Conservation (phyloP, 1,284 basidiomycete genomes). For the Trametes versicolor region DNA sequence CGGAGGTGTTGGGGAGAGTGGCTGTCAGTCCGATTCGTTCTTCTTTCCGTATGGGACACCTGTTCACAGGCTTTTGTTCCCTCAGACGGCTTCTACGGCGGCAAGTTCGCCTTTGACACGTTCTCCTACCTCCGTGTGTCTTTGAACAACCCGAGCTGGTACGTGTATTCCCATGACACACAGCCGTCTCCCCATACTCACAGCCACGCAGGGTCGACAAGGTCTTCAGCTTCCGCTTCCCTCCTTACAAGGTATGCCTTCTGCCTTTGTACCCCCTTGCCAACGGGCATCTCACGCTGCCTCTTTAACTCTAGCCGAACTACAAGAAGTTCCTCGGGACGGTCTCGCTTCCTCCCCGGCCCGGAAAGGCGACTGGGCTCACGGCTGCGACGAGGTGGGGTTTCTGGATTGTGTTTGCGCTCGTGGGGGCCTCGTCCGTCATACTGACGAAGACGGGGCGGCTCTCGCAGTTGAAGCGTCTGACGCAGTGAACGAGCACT, state of each 20-base stretch:
- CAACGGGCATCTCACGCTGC: not conserved
- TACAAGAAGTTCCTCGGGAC: constrained; percentile 23
- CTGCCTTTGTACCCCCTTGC: not conserved
- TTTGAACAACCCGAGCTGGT: constrained; percentile 66
- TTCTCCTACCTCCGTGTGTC: constrained; percentile 75
- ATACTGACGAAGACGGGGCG: constrained; percentile 36
- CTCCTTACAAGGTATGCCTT: constrained; percentile 66
- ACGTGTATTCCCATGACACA: not conserved
- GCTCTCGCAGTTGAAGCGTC: constrained; percentile 20
- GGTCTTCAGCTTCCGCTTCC: constrained; percentile 63
- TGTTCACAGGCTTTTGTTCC: not conserved
- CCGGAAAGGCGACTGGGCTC: constrained; percentile 32
- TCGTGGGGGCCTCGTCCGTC: constrained; percentile 33
- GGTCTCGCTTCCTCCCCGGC: constrained; percentile 49
- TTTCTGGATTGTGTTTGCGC: constrained; percentile 36
- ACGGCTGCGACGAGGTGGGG: constrained; percentile 37
- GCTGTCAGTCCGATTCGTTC: constrained; percentile 57
- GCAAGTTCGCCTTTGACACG: constrained; percentile 72
- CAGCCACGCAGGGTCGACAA: constrained; percentile 56
- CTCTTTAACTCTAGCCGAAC: constrained; percentile 14
- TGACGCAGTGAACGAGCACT: not conserved
- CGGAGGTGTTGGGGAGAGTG: constrained; percentile 78
- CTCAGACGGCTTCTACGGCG: constrained; percentile 68
- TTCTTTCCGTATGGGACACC: no score
- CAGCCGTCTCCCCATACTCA: not conserved